These are phyloP conservation scores for Entomortierella parvispora DNA, from an alignment of 192 early-diverging fungal genomes.

Conservation along the genomic window DNA sequence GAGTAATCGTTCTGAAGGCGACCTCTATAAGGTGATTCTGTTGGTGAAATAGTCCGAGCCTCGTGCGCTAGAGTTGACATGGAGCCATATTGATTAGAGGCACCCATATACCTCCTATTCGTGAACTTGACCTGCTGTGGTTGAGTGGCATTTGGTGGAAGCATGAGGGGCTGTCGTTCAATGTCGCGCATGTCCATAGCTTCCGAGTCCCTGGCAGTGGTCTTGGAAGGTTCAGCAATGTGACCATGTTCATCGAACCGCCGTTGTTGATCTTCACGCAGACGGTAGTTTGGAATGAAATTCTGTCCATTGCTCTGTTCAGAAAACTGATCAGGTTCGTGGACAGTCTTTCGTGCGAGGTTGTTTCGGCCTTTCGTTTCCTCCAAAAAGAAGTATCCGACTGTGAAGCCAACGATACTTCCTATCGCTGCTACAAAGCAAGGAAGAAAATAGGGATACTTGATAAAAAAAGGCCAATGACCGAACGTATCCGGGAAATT, in stretches of 20 bases:
- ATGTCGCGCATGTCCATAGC: neutral
- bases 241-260: too few species aligned
- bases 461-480: slow-evolving; percentile 62
- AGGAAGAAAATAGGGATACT: slow-evolving; percentile 87
- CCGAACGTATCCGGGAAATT: slow-evolving; percentile 73
- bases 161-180: slow-evolving; percentile 28
- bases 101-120: neutral
- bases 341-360: too few species aligned
- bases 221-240: too few species aligned
- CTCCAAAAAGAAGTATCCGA: slow-evolving; percentile 71
- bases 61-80: slow-evolving; percentile 25
- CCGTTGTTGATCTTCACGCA: too few species aligned
- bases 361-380: slow-evolving; percentile 58
- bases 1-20: neutral
- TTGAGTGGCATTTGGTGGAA: slow-evolving; percentile 5
- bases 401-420: slow-evolving; percentile 68
- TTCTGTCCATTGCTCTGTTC: too few species aligned
- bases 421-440: slow-evolving; percentile 75
- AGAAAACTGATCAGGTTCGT: too few species aligned
- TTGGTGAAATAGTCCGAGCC: neutral
- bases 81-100: slow-evolving; percentile 23
- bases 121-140: slow-evolving; percentile 17
- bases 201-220: too few species aligned
- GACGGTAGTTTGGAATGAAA: too few species aligned
- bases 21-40: neutral